Base-by-base conservation (phyloP, 768 basidiomycete genomes). In the Leccinum variicolor region DNA sequence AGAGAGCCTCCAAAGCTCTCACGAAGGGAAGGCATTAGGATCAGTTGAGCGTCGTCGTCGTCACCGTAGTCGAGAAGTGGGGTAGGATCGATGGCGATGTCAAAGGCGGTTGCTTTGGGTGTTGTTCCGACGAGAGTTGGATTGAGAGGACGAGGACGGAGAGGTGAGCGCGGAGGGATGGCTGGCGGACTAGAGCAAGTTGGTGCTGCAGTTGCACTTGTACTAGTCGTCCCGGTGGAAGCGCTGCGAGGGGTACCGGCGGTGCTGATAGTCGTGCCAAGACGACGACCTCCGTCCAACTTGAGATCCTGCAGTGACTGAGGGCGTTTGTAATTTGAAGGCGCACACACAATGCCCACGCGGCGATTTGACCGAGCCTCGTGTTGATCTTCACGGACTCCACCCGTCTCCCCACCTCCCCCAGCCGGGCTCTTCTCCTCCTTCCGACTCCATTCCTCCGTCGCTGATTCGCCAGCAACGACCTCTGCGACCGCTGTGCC, bases 361-460 rank as follows among this genome's bases (percentile, higher is more conserved):
- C 77, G 79, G 76, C 67, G 66, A 55, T 48, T 55, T 56, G 76
- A 75, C 70, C 74, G 78, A 77, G 78, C 62, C 67, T 59, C 64
- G 52, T 64, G 68, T 63, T 69, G 66, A 59, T 64, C 60, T 55
- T 59, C 57, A 56, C 58, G 62, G 64, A 54, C 19, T 21, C 25
- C 49, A 23, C 29, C 57, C 54, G 62, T 59, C 60, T 64, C 66
- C 62, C 62, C 60, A 21, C 59, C 64, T 66, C 57, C 58, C 56
- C 56, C 66, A 54, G 45, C 56, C 50, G 53, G 57, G 52, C 31
- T 19, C 25, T 54, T 36, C 36, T 10, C 39, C 4, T 34, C 46
- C 17, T 49, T 50, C 29, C 48, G 43, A 21, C 17, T 47, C 46
- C 31, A 7, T 53, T 50, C 52, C 33, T 50, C 23, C 6, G 25